Evolutionary conservation across 2,329 filamentous ascomycete species (phyloP).

Genomic region (Talaromyces piceae): DNA sequence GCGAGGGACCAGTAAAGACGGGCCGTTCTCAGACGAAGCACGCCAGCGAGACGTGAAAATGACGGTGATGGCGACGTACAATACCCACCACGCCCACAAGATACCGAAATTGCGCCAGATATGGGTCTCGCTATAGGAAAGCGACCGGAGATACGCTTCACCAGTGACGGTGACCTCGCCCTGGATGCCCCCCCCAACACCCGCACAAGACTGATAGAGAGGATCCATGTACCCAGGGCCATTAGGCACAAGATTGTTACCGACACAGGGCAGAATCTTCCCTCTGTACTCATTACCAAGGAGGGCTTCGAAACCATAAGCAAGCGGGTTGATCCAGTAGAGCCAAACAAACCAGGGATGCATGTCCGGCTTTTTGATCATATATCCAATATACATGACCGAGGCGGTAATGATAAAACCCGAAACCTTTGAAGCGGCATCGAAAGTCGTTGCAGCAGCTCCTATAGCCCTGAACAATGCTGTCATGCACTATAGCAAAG

Average conservation of each 20-base stretch:
- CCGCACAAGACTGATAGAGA: slow-evolving; percentile 43
- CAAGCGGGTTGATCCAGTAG: slow-evolving; percentile 32
- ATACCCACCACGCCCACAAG: slow-evolving; percentile 55
- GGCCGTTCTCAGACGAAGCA: slow-evolving; percentile 44
- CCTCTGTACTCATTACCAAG: slow-evolving; percentile 31
- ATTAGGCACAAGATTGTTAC: slow-evolving; percentile 24
- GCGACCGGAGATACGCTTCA: slow-evolving; percentile 50
- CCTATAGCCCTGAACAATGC: slow-evolving; percentile 52
- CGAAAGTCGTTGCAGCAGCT: slow-evolving; percentile 50
- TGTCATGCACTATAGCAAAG: slow-evolving; percentile 43
- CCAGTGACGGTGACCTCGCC: slow-evolving; percentile 48
- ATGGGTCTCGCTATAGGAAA: slow-evolving; percentile 48
- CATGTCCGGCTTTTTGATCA: slow-evolving; percentile 41
- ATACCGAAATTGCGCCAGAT: slow-evolving; percentile 58
- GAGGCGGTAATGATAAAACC: slow-evolving; percentile 30
- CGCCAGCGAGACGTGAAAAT: slow-evolving; percentile 52
- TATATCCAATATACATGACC: slow-evolving; percentile 37
- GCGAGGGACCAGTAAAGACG: slow-evolving; percentile 54
- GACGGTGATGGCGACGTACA: slow-evolving; percentile 54
- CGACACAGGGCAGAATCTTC: slow-evolving; percentile 29
- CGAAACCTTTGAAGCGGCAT: slow-evolving; percentile 50
- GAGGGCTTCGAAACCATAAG: slow-evolving; percentile 33
- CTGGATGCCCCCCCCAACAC: slow-evolving; percentile 47
- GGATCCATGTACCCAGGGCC: slow-evolving; percentile 22
- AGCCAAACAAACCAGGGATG: slow-evolving; percentile 48